A percentile compares a stretch with the other conserved stretches of the same genome.
Evolutionary conservation across 2,329 filamentous ascomycete species (phyloP).

Genomic region (Graphilbum sp.): DNA sequence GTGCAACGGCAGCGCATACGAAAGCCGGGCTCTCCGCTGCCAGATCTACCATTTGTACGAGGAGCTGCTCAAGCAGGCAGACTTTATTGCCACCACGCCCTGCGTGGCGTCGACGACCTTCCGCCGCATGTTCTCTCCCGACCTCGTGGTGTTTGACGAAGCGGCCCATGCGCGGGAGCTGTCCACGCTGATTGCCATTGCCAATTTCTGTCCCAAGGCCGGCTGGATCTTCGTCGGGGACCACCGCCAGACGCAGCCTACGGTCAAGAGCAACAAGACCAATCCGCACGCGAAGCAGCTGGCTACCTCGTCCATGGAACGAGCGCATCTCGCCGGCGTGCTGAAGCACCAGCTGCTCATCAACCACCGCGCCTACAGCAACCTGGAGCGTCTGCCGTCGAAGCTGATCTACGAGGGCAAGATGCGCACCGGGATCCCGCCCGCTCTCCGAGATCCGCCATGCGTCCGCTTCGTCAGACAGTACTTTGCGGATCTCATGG

Average conservation of each 20-base stretch:
- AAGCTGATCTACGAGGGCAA: slow-evolving; percentile 22
- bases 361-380: slow-evolving; percentile 14
- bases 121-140: slow-evolving; percentile 48
- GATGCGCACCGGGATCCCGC: slow-evolving; percentile 18
- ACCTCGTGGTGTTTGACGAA: slow-evolving; percentile 77
- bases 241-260: slow-evolving; percentile 27
- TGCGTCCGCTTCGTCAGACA: slow-evolving; percentile 7
- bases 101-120: slow-evolving; percentile 24
- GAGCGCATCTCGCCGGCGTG: slow-evolving; percentile 10
- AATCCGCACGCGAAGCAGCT: slow-evolving; percentile 11
- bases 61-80: slow-evolving; percentile 19
- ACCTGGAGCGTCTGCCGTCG: slow-evolving; percentile 23
- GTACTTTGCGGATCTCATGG: slow-evolving; percentile 8
- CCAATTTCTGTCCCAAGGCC: slow-evolving; percentile 22
- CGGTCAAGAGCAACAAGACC: slow-evolving; percentile 13
- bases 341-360: slow-evolving; percentile 13
- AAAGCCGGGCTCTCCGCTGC: slow-evolving; percentile 12
- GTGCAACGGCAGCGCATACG: slow-evolving; percentile 12
- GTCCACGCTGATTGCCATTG: slow-evolving; percentile 26
- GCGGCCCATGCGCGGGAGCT: slow-evolving; percentile 28
- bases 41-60: slow-evolving; percentile 19
- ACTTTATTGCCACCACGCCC: slow-evolving; percentile 30
- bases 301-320: slow-evolving; percentile 13
- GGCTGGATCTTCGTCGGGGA: slow-evolving; percentile 29
- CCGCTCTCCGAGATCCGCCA: slow-evolving; percentile 6